Percentiles rank a stretch among this genome's conserved stretches.
These are phyloP conservation scores for Candida berthetii DNA, from an alignment of 805 yeast genomes.

Conservation along the genomic window DNA sequence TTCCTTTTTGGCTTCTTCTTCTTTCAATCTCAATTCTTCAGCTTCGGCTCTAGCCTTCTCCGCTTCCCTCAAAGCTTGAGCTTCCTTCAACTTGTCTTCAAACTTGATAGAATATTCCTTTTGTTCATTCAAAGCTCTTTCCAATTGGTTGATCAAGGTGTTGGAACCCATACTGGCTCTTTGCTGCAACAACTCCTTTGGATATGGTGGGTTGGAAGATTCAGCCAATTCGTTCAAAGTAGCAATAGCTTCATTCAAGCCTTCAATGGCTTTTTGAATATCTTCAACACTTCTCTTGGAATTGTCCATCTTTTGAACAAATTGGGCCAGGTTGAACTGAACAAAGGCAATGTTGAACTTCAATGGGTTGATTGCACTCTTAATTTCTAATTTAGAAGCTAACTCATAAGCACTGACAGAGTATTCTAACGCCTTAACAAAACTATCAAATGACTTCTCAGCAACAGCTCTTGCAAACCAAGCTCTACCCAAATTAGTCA, in stretches of 20 bases:
- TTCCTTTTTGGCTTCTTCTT: slow-evolving; percentile 44
- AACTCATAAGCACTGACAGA: slow-evolving; percentile 49
- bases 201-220: slow-evolving; percentile 64
- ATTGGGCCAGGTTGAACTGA: slow-evolving; percentile 83
- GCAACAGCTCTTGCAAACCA: slow-evolving; percentile 76
- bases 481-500: slow-evolving; percentile 76
- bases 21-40: slow-evolving; percentile 37
- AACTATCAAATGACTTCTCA: slow-evolving; percentile 59
- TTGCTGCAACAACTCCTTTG: slow-evolving; percentile 72
- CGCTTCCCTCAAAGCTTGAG: slow-evolving; percentile 47
- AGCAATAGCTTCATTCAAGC: slow-evolving; percentile 56
- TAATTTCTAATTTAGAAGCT: slow-evolving; percentile 22
- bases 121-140: slow-evolving; percentile 67
- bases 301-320: slow-evolving; percentile 53
- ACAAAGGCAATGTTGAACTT: slow-evolving; percentile 80
- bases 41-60: slow-evolving; percentile 41
- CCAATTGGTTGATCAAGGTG: slow-evolving; percentile 68
- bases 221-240: slow-evolving; percentile 55
- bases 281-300: slow-evolving; percentile 58
- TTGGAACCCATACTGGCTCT: slow-evolving; percentile 83
- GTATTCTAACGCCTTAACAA: slow-evolving; percentile 55
- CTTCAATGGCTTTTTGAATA: slow-evolving; percentile 47
- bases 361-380: slow-evolving; percentile 37
- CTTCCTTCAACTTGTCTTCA: slow-evolving; percentile 62
- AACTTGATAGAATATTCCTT: slow-evolving; percentile 53